Percentiles rank a stretch among this genome's conserved stretches.
Evolutionary conservation across 1,284 basidiomycete genomes (phyloP).

Genomic region (Coniferiporia weirii): DNA sequence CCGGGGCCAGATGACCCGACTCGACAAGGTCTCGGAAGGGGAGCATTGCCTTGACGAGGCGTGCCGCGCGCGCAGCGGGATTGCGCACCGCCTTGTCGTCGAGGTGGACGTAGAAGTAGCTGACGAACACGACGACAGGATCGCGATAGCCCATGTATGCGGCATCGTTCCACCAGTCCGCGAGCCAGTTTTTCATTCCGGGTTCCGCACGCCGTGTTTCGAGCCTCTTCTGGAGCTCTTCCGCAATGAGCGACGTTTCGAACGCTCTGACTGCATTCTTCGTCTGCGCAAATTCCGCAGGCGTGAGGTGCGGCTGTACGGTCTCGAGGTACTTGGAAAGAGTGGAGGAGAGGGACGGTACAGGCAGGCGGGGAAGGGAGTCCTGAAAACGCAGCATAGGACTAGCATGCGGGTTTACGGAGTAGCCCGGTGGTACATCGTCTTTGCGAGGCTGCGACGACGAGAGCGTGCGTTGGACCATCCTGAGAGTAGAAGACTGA

Average conservation of each 20-base stretch:
- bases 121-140: constrained; percentile 89
- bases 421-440: constrained; percentile 37
- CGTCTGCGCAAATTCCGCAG: constrained; percentile 57
- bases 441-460: constrained; percentile 14
- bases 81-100: constrained; percentile 53
- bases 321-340: constrained; percentile 83
- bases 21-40: constrained; percentile 81
- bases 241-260: constrained; percentile 61
- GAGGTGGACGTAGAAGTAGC: constrained; percentile 92
- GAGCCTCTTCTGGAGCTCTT: constrained; percentile 78
- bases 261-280: constrained; percentile 64
- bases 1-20: constrained; percentile 83
- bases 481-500: constrained; percentile 1
- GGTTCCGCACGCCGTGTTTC: constrained; percentile 67
- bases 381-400: constrained; percentile 80
- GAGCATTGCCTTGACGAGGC: constrained; percentile 77
- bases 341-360: constrained; percentile 79
- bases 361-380: constrained; percentile 77
- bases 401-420: constrained; percentile 43
- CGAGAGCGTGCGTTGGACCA: constrained; percentile 13
- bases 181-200: constrained; percentile 75
- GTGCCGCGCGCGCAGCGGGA: constrained; percentile 70
- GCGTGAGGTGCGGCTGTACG: constrained; percentile 69
- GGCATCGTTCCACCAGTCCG: constrained; percentile 96
- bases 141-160: constrained; percentile 87